Conservation (phyloP, 2,329 filamentous ascomycete genomes). For the Arachnomyces sp. region DNA sequence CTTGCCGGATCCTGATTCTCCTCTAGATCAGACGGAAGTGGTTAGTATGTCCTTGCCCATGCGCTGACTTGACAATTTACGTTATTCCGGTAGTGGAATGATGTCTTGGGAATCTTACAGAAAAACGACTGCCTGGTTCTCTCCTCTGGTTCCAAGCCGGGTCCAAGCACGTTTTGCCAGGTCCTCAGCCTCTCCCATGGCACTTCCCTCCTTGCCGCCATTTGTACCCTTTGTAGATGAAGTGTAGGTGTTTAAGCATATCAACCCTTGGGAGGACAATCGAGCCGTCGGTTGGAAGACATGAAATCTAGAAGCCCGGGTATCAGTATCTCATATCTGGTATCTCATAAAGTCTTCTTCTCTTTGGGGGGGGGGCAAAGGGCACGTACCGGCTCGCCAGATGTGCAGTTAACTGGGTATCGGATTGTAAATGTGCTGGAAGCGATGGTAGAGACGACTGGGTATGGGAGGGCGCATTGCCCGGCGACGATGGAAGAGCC, state of each 20-base stretch:
- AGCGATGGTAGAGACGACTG: slow-evolving; percentile 84
- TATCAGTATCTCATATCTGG: too few relatives aligned
- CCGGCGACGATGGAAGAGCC: slow-evolving; percentile 34
- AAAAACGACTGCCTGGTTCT: slow-evolving; percentile 90
- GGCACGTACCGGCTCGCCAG: slow-evolving; percentile 40
- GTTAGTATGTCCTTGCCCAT: too few relatives aligned
- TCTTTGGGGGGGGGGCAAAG: too few relatives aligned
- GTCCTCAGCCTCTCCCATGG: slow-evolving; percentile 86
- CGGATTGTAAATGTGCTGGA: slow-evolving; percentile 58
- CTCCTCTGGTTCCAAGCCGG: slow-evolving; percentile 75
- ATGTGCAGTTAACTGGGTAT: slow-evolving; percentile 46
- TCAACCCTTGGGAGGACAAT: slow-evolving; percentile 83
- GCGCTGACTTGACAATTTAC: too few relatives aligned
- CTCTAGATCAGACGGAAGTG: slow-evolving; percentile 46
- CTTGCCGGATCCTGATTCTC: slow-evolving; percentile 93
- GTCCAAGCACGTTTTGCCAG: slow-evolving; percentile 80
- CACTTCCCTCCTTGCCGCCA: slow-evolving; percentile 85
- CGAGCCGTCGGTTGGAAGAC: slow-evolving; percentile 79
- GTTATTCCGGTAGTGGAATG: background rate
- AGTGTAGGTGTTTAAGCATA: slow-evolving; percentile 91
- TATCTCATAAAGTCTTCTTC: background rate
- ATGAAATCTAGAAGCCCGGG: slow-evolving; percentile 69
- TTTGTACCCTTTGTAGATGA: slow-evolving; percentile 80
- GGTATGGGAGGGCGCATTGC: slow-evolving; percentile 52
- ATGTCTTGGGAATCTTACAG: slow-evolving; percentile 51